These are phyloP conservation scores for Aspergillus aculeatinus DNA, from an alignment of 2,329 filamentous ascomycete species.

Conservation along the genomic window DNA sequence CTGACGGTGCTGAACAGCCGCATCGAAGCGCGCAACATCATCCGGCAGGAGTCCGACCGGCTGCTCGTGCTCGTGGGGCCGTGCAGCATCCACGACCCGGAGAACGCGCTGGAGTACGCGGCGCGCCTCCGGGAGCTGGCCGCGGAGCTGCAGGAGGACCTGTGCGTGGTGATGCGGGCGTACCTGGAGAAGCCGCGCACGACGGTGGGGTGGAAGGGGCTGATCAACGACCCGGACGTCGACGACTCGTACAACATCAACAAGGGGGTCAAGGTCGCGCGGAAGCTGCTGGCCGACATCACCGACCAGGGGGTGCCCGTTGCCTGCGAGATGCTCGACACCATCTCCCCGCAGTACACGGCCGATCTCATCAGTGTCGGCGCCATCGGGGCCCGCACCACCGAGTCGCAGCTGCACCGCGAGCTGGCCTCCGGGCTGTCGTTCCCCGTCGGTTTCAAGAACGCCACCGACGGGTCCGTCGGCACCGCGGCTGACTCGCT, in stretches of 20 bases:
- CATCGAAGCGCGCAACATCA: slow-evolving; percentile 8
- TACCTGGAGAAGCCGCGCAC: slow-evolving; percentile 98
- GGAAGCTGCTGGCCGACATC: slow-evolving; percentile 87
- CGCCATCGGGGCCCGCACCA: slow-evolving; percentile 90
- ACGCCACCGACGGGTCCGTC: slow-evolving; percentile 89
- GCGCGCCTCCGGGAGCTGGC: slow-evolving; percentile 71
- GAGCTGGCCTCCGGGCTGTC: slow-evolving; percentile 90
- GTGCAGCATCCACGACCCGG: slow-evolving; percentile 94
- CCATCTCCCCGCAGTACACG: slow-evolving; percentile 95
- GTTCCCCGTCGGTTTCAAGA: slow-evolving; percentile 98
- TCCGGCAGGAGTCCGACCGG: slow-evolving; percentile 55
- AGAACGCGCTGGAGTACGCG: slow-evolving; percentile 82
- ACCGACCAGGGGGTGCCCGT: slow-evolving; percentile 86
- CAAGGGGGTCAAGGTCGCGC: slow-evolving; percentile 87
- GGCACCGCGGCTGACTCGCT: slow-evolving; percentile 92
- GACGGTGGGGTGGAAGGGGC: slow-evolving; percentile 95
- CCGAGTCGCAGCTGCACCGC: slow-evolving; percentile 90
- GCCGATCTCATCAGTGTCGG: slow-evolving; percentile 92
- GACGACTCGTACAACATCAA: slow-evolving; percentile 98
- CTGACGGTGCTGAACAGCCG: slow-evolving; percentile 15
- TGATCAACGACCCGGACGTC: slow-evolving; percentile 98
- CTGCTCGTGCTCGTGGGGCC: slow-evolving; percentile 92
- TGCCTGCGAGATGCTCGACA: slow-evolving; percentile 96
- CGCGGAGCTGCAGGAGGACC: slow-evolving; percentile 74
- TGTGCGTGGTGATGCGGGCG: slow-evolving; percentile 93